These are phyloP conservation scores for Sugiyamaella boreocaroliniensis DNA, from an alignment of 805 yeast species.

Conservation along the genomic window DNA sequence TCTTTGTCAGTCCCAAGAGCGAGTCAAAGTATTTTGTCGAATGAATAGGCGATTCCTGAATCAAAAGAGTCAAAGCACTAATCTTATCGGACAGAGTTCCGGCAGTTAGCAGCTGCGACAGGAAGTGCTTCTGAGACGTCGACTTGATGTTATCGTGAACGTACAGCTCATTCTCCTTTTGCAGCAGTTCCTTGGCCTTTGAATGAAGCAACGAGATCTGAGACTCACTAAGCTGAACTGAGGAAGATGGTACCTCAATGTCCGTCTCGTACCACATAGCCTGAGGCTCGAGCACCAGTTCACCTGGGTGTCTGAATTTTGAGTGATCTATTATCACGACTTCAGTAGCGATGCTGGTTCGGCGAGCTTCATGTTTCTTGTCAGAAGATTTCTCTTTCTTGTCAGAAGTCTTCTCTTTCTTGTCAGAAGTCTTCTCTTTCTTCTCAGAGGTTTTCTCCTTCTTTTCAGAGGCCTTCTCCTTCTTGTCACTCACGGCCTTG, in stretches of 20 bases:
- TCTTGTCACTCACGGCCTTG: not conserved
- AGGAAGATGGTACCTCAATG: conserved; percentile 26
- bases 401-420: conserved; percentile 5
- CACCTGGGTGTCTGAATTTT: conserved; percentile 5
- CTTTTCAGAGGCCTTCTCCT: not conserved
- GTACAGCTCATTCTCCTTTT: conserved; percentile 64
- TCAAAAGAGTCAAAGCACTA: conserved; percentile 83
- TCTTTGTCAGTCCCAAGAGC: conserved; percentile 68
- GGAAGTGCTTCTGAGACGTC: conserved; percentile 77
- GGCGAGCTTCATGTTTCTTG: not conserved
- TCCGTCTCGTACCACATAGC: conserved; percentile 73
- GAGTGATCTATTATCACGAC: conserved; percentile 6
- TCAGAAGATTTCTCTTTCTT: not conserved
- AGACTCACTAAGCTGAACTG: conserved; percentile 26
- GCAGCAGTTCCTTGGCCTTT: conserved; percentile 60
- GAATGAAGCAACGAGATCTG: conserved; percentile 56
- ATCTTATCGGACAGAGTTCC: conserved; percentile 96
- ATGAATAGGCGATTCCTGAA: conserved; percentile 94
- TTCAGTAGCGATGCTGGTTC: not conserved
- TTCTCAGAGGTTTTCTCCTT: not conserved
- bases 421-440: conserved; percentile 22
- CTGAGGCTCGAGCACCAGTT: conserved; percentile 50
- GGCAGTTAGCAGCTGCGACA: conserved; percentile 76
- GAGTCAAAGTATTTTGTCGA: conserved; percentile 78
- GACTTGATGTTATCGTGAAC: conserved; percentile 66